A percentile compares a stretch with the other conserved stretches of the same genome.
phyloP scores from a whole-genome alignment of 805 yeast genomes.

The Yamadazyma takamatsuzukensis region DNA sequence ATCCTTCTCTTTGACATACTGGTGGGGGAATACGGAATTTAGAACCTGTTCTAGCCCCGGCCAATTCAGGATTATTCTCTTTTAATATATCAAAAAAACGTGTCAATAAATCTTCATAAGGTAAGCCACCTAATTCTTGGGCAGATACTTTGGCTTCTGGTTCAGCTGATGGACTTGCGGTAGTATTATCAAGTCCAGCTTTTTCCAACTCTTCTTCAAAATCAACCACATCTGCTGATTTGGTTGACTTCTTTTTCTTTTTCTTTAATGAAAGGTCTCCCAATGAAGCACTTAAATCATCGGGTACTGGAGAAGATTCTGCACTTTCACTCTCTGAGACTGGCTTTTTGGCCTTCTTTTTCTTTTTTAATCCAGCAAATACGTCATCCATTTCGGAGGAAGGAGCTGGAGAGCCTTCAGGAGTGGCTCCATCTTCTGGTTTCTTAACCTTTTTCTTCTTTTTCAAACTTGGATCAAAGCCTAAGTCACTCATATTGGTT shows the following conservation, averaged over 20 bases:
- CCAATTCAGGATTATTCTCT: constrained; percentile 95
- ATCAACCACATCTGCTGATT: constrained; percentile 60
- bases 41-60: constrained; percentile 90
- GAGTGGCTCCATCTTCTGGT: constrained; percentile 23
- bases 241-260: constrained; percentile 74
- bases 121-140: constrained; percentile 48
- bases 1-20: constrained; percentile 93
- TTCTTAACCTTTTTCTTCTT: constrained; percentile 68
- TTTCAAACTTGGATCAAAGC: constrained; percentile 72
- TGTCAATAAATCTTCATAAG: constrained; percentile 73
- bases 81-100: constrained; percentile 85
- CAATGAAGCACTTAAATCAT: constrained; percentile 32
- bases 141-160: constrained; percentile 22
- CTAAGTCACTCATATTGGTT: constrained; percentile 45
- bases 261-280: constrained; percentile 51
- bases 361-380: constrained; percentile 69
- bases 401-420: constrained; percentile 20
- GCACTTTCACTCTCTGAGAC: constrained; percentile 21
- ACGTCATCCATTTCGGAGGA: constrained; percentile 50
- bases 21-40: constrained; percentile 98
- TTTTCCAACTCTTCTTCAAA: constrained; percentile 86
- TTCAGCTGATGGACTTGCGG: constrained; percentile 24
- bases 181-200: constrained; percentile 72
- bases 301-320: constrained; percentile 21
- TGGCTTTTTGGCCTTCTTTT: constrained; percentile 65